Evolutionary conservation across 2,329 filamentous ascomycete genomes (phyloP).

Genomic region (Myriosclerotinia duriaeana): DNA sequence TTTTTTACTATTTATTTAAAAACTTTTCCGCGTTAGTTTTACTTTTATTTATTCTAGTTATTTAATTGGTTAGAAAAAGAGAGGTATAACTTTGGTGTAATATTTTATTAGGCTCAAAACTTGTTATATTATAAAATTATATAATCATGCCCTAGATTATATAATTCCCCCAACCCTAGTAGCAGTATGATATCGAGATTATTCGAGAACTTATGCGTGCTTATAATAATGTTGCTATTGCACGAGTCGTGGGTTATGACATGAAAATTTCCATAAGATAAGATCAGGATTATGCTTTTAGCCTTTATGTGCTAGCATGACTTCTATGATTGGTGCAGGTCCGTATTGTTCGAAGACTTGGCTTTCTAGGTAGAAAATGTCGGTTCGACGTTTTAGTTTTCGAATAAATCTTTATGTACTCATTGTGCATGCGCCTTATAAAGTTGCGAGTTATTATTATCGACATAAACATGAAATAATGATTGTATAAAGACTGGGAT

Average conservation of each 20-base stretch:
- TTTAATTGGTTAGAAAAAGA: no score
- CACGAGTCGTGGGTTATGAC: conserved; percentile 1
- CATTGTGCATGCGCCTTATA: neutral
- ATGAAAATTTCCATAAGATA: conserved; percentile 1
- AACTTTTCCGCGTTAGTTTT: no score
- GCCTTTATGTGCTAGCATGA: neutral
- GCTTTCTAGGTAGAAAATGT: neutral
- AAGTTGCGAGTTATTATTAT: no score
- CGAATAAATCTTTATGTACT: neutral
- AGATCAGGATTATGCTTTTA: neutral
- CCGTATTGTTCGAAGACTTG: neutral
- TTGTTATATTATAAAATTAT: no score
- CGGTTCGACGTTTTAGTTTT: neutral
- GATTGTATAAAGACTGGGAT: neutral
- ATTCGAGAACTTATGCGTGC: neutral
- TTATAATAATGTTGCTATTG: neutral
- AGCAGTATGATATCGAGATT: neutral
- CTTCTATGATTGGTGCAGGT: neutral
- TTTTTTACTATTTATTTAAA: no score
- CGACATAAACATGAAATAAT: no score
- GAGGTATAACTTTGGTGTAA: no score
- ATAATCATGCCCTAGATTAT: no score
- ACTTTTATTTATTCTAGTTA: no score
- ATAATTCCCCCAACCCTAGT: no score
- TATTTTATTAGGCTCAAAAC: no score